Base-by-base conservation (phyloP, 2,329 filamentous ascomycete species). In the Penicillium verrucosum region DNA sequence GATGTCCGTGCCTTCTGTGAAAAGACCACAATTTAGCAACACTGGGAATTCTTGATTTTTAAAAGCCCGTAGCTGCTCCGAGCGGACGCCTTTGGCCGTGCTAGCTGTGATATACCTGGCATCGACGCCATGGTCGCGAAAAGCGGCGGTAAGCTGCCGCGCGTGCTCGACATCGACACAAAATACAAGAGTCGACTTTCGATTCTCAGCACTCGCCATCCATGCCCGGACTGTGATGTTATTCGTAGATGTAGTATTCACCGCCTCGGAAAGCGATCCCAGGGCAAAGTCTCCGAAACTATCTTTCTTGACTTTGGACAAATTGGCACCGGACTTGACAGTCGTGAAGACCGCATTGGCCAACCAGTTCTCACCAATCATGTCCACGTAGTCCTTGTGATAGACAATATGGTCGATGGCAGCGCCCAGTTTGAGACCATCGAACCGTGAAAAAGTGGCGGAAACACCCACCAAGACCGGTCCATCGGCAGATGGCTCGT, bases 371-470 rank as follows among this genome's bases (percentile, higher is more conserved):
- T 95, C 91, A 34, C 87, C 86, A 58, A 97, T 90, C 87, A 90
- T 89, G 61, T 89, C 87, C 30, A 89, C 79, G 60, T 89, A 91
- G 67, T 90, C 86, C 63, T 92, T 94, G 73, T 97, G 93, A 67
- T 96, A 97, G 46, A 97, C 93, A 59, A 97, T 96, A 68, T 96
- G 89, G 66, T 97, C 93, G 65, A 97, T 94, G 32, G 89, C 92
- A 12, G 87, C 81, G 1, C 92, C 92, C 1, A 97, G 80, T 57
- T 84, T 86, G 32, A 96, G 77, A 0, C 93, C 93, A 69, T 97
- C 93, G 58, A 91, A 91, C 46, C 93, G 76, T n/a, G 84, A 85
- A 61, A 88, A 81, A 1, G 86, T 88, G 4, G 94, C 94, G 10
- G 93, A 97, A 3, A 99, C 92, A 5, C 94, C 94, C 12, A 99